Base-by-base conservation (phyloP, 306 rosid species). In the Rosa lucieae region DNA sequence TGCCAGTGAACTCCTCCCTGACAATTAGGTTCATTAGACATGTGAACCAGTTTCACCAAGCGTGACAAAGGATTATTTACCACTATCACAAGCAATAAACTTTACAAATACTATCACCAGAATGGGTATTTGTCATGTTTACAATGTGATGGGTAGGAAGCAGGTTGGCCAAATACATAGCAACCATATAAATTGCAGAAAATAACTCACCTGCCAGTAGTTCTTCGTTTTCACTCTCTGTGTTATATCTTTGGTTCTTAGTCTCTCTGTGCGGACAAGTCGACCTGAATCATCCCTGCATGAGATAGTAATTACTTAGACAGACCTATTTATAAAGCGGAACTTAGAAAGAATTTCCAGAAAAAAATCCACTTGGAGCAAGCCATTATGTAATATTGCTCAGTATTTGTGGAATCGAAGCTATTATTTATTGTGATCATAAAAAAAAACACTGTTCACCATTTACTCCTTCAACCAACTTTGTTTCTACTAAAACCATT, bases 1-100 rank as follows among this genome's bases (percentile, higher is more conserved):
- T 65, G 99, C 99, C 79, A 95, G 85, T 98, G 93, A 67, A 95
- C 99, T 84, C 99, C 99, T 59, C 99, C 99, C 98, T 95, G 92
- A 77, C 86, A 88, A 77, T 26, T 55, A 79, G 35, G 39, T 67
- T 78, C 43, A 78, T 67, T 20, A 35, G 53, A 40, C 14, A 58
- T 13, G 67, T 39, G 65, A 42, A 12, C 79, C 29, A 53, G 13
- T 23, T 42, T 42, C 42, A 37, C 42, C 8, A 14, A 6, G 4
- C 37, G 77, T 55, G 66, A 55, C 49, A 55, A 32, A 59, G 48
- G 37, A 74, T 62, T n/a, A 40, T 55, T 68, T 26, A 26, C 32
- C 70, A 55, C 39, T 49, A 6, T n/a, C 32, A n/a, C 37, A 59
- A n/a, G 55, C 37, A 0, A 72, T 37, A 14, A 63, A 47, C 53